Conservation (phyloP, 2,329 filamentous ascomycete genomes). For the Colletotrichum sp. region DNA sequence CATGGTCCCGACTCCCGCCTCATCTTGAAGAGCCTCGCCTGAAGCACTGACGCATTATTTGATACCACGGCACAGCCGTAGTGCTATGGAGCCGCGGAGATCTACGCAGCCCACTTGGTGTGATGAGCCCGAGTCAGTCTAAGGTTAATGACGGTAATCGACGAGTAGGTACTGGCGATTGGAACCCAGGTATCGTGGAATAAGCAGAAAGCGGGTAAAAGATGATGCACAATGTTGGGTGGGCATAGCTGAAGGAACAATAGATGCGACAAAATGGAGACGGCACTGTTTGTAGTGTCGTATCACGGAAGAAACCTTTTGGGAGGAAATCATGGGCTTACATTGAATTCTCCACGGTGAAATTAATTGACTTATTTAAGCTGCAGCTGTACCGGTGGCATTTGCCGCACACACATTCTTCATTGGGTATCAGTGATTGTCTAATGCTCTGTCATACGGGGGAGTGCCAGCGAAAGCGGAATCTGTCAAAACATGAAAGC, state of each 20-base stretch:
- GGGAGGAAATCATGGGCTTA: not conserved
- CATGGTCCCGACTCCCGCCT: not conserved
- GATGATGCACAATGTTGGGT: not conserved
- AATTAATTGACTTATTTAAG: not conserved
- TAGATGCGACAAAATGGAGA: not conserved
- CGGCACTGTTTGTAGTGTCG: not conserved
- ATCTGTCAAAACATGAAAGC: not conserved
- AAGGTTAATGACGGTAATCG: not conserved
- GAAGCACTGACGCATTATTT: not conserved
- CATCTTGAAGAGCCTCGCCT: not conserved
- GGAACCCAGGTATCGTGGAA: not conserved
- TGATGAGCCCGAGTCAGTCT: not conserved
- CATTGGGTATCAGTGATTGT: not conserved
- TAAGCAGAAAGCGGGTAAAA: not conserved
- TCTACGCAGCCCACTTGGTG: not conserved
- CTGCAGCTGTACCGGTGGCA: not conserved
- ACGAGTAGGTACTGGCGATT: not conserved
- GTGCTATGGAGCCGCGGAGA: not conserved
- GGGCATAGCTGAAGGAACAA: not conserved
- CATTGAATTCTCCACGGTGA: not conserved
- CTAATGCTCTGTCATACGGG: not conserved
- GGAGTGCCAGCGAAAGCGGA: not conserved
- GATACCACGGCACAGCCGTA: not conserved
- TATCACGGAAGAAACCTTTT: not conserved
- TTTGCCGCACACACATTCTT: not conserved